These are phyloP conservation scores for Proliferodiscus dingleyae DNA, from an alignment of 2,329 filamentous ascomycete species.

Conservation along the genomic window DNA sequence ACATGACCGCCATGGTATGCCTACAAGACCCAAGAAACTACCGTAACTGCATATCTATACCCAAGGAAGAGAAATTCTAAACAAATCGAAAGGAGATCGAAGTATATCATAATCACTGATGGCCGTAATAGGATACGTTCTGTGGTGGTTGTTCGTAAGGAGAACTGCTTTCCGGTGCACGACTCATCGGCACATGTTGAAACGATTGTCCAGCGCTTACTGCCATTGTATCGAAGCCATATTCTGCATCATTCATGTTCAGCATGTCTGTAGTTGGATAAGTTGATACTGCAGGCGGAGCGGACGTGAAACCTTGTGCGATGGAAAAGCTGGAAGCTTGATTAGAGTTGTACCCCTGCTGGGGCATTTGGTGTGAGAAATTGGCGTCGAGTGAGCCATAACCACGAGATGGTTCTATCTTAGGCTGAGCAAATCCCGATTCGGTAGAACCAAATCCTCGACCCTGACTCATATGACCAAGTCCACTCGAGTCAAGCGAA, in stretches of 20 bases:
- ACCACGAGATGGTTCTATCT: constrained; percentile 15
- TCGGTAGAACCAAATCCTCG: constrained; percentile 18
- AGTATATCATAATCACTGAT: constrained; percentile 13
- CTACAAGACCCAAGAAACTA: constrained; percentile 16
- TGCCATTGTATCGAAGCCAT: constrained; percentile 20
- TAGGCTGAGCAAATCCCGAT: constrained; percentile 16
- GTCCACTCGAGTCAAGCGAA: constrained; percentile 14
- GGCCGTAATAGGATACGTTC: constrained; percentile 21
- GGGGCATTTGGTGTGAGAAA: constrained; percentile 15
- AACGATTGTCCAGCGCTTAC: constrained; percentile 17
- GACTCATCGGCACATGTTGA: constrained; percentile 25
- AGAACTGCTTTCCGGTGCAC: constrained; percentile 23
- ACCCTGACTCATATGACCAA: constrained; percentile 14
- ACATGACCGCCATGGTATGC: constrained; percentile 24
- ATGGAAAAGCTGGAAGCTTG: constrained; percentile 19
- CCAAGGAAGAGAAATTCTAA: constrained; percentile 2
- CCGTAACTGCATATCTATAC: constrained; percentile 7
- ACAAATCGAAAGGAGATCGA: not conserved
- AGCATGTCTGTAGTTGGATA: constrained; percentile 24
- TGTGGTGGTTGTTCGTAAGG: constrained; percentile 26
- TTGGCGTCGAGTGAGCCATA: constrained; percentile 18
- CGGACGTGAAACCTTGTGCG: constrained; percentile 22
- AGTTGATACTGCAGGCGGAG: constrained; percentile 19
- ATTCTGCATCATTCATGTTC: constrained; percentile 20
- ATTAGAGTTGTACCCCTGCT: constrained; percentile 18